These are phyloP conservation scores for Penicillium tannophilum DNA, from an alignment of 495 filamentous ascomycete species.

Conservation along the genomic window DNA sequence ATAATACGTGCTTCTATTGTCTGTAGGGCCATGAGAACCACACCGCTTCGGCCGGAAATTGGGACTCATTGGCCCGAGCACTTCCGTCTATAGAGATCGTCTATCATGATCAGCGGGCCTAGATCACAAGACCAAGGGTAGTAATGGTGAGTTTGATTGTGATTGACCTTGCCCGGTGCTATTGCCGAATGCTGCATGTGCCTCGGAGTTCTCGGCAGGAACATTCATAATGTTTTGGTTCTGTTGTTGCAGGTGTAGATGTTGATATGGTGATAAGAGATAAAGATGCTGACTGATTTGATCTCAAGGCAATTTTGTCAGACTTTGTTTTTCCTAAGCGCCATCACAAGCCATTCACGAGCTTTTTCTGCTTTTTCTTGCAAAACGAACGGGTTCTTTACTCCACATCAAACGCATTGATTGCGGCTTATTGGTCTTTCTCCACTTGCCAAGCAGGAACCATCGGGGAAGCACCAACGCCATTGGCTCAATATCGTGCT, in stretches of 20 bases:
- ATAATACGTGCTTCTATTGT: too few relatives aligned
- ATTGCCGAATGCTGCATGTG: background rate
- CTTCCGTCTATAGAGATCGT: background rate
- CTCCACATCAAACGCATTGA: conserved; percentile 3
- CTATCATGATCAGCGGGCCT: conserved; percentile 24
- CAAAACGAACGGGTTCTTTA: conserved; percentile 3
- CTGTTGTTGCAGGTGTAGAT: background rate
- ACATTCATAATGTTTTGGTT: background rate
- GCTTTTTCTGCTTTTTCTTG: too few relatives aligned
- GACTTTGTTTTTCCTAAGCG: background rate
- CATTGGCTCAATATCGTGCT: conserved; percentile 13
- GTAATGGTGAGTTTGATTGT: conserved; percentile 20
- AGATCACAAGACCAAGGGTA: conserved; percentile 9
- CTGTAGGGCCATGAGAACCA: conserved; percentile 4
- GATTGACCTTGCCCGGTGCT: conserved; percentile 13
- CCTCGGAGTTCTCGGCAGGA: background rate
- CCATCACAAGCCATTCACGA: background rate
- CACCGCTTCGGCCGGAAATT: background rate
- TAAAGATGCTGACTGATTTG: background rate
- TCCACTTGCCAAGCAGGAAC: conserved; percentile 32
- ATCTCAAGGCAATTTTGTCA: background rate
- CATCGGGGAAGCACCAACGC: conserved; percentile 17
- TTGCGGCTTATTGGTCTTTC: conserved; percentile 5
- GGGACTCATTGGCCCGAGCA: background rate
- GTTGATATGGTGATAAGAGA: too few relatives aligned